phyloP scores from a whole-genome alignment of 352 stramenopile genomes.

The Phytophthora podocarpi region DNA sequence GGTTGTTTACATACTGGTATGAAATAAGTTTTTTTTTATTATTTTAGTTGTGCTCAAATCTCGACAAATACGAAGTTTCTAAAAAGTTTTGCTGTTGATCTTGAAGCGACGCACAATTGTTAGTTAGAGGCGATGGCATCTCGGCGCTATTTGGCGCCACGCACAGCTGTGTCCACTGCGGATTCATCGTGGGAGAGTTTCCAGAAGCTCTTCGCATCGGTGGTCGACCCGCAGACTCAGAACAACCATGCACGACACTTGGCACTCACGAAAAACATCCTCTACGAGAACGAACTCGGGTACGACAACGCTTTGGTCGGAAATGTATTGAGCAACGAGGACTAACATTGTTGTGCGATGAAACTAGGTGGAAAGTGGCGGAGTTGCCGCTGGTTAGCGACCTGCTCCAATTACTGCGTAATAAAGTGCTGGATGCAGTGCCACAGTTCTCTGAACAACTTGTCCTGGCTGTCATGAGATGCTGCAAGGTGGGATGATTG shows the following conservation, averaged over 20 bases:
- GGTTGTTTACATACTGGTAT: too few species aligned
- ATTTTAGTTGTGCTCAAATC: background rate
- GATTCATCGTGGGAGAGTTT: constrained; percentile 43
- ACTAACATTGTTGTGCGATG: background rate
- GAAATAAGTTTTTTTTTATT: too few species aligned
- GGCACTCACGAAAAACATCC: constrained; percentile 77
- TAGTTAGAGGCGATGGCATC: constrained; percentile 20
- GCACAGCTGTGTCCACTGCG: background rate
- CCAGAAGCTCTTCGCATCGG: constrained; percentile 68
- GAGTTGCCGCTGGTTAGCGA: constrained; percentile 69
- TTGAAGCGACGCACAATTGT: too few species aligned
- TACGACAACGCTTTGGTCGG: too few species aligned
- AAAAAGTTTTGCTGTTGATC: too few species aligned
- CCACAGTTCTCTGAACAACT: constrained; percentile 50
- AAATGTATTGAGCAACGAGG: background rate
- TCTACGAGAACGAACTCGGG: constrained; percentile 76
- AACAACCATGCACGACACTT: constrained; percentile 71
- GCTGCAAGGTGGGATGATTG: constrained; percentile 43
- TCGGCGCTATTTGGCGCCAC: constrained; percentile 6
- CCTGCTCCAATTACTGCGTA: constrained; percentile 56
- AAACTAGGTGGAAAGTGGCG: constrained; percentile 65
- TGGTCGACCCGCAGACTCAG: constrained; percentile 66
- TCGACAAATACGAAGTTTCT: too few species aligned
- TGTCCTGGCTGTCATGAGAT: constrained; percentile 45
- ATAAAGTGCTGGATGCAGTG: constrained; percentile 57